Evolutionary conservation across 1,284 basidiomycete genomes (phyloP).

Genomic region (Anthracocystis walkeri): DNA sequence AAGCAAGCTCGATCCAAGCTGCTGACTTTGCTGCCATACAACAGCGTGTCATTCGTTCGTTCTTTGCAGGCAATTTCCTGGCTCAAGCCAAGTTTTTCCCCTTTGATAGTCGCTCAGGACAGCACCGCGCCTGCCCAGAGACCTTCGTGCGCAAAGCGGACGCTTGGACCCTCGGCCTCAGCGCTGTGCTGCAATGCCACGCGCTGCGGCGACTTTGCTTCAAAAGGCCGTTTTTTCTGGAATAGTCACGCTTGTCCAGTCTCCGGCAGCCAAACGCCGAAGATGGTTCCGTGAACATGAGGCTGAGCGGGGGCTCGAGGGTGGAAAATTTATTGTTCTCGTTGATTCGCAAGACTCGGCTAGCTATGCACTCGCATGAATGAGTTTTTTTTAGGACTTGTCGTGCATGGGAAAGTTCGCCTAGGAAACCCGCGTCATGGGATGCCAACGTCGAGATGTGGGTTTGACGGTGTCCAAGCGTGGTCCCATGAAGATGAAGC

Average conservation of each 20-base stretch:
- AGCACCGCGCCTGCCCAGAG: too few species aligned
- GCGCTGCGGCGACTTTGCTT: slow-evolving; percentile 6
- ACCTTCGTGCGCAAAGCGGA: neutral
- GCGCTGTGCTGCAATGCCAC: neutral
- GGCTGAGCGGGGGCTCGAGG: too few species aligned
- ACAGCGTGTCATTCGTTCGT: too few species aligned
- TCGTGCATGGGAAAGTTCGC: slow-evolving; percentile 32
- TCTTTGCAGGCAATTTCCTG: too few species aligned
- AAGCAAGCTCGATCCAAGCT: too few species aligned
- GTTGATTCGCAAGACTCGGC: slow-evolving; percentile 17
- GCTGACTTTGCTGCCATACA: too few species aligned
- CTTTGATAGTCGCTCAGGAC: too few species aligned
- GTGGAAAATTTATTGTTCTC: neutral
- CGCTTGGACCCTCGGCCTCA: neutral
- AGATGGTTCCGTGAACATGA: neutral
- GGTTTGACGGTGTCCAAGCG: too few species aligned
- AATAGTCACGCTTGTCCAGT: neutral
- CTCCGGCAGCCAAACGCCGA: slow-evolving; percentile 7
- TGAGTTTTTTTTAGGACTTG: slow-evolving; percentile 1
- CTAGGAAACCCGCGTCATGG: neutral
- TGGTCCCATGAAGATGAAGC: too few species aligned
- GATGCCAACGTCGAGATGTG: too few species aligned
- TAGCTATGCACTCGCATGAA: slow-evolving; percentile 9
- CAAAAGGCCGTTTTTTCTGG: neutral
- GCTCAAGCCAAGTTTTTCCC: too few species aligned